Evolutionary conservation across 352 stramenopile species (phyloP).

Genomic region (Chrysophaeum taylorii): DNA sequence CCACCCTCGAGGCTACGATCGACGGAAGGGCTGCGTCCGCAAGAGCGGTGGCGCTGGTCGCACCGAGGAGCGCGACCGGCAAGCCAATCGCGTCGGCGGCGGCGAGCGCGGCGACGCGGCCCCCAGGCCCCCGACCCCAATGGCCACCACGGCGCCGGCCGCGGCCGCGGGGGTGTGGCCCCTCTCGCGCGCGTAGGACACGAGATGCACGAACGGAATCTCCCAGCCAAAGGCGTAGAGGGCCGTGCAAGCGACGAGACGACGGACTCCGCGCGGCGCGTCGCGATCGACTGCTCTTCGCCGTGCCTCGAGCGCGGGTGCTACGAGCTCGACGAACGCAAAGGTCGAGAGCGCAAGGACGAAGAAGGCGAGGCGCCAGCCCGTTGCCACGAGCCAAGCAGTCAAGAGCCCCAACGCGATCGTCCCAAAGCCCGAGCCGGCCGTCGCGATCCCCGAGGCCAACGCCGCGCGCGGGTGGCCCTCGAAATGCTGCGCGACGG

Average conservation of each 20-base stretch:
- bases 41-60: neutral
- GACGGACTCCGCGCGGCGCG: neutral
- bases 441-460: neutral
- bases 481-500: neutral
- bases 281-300: neutral
- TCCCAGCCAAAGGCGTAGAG: conserved; percentile 1
- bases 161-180: neutral
- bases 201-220: neutral
- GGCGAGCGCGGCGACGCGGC: neutral
- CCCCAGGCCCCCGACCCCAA: neutral
- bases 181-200: neutral
- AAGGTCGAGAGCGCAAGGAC: neutral
- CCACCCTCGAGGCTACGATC: neutral
- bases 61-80: neutral
- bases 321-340: neutral
- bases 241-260: too few species aligned
- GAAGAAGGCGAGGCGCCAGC: neutral
- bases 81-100: neutral
- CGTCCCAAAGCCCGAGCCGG: neutral
- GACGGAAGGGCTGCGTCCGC: neutral
- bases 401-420: neutral
- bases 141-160: neutral
- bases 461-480: neutral
- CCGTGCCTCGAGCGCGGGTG: too few species aligned
- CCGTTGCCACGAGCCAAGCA: neutral